Evolutionary conservation across 768 basidiomycete genomes (phyloP).

Genomic region (Pilatotrama ljubarskyi): DNA sequence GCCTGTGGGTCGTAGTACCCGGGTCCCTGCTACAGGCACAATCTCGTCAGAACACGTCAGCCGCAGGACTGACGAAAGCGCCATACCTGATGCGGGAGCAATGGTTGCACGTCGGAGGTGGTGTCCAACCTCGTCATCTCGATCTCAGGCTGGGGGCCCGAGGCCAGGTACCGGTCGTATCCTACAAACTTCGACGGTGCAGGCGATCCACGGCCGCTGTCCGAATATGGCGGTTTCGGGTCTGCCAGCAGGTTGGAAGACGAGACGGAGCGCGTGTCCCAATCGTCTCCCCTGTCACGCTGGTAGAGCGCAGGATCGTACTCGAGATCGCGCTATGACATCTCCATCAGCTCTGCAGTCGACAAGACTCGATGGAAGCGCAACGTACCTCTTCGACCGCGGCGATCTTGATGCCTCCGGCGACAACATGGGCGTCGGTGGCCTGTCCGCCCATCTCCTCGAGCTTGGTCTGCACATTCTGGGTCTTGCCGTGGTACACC

Average conservation of each 20-base stretch:
- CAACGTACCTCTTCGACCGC: constrained; percentile 67
- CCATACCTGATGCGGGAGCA: constrained; percentile 38
- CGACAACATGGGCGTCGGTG: constrained; percentile 71
- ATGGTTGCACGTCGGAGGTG: constrained; percentile 52
- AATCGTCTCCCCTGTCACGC: constrained; percentile 86
- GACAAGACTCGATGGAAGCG: no score
- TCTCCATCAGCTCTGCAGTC: background rate
- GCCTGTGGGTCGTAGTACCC: constrained; percentile 27
- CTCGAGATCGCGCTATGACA: constrained; percentile 62
- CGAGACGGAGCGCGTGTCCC: constrained; percentile 79
- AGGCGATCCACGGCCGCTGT: constrained; percentile 40
- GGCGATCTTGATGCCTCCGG: constrained; percentile 82
- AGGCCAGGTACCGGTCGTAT: constrained; percentile 60
- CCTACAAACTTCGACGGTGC: constrained; percentile 39
- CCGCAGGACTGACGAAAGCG: background rate
- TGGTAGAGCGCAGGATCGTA: constrained; percentile 80
- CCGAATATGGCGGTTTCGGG: constrained; percentile 41
- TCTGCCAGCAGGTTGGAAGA: constrained; percentile 55
- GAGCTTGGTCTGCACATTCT: constrained; percentile 60
- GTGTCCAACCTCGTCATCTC: constrained; percentile 59
- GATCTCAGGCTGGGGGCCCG: constrained; percentile 45
- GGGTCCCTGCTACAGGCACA: constrained; percentile 10
- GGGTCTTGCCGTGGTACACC: constrained; percentile 76
- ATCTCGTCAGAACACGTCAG: background rate
- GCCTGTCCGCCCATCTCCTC: constrained; percentile 78